These are phyloP conservation scores for Fusarium anguioides DNA, from an alignment of 2,329 filamentous ascomycete species.

Conservation along the genomic window DNA sequence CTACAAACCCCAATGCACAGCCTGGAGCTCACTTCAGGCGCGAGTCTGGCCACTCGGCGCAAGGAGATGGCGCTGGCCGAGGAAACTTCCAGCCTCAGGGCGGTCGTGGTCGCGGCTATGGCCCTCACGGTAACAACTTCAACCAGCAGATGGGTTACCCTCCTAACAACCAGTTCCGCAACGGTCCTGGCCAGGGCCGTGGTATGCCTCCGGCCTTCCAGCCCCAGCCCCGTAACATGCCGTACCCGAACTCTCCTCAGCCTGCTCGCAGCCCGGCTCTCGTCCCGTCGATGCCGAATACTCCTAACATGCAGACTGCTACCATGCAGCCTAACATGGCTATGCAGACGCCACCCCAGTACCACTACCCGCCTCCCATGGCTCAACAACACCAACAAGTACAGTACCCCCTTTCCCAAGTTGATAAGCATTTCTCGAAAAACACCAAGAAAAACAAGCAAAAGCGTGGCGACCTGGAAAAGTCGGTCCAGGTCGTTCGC, in stretches of 20 bases:
- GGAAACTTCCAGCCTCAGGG: constrained; percentile 63
- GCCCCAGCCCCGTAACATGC: constrained; percentile 58
- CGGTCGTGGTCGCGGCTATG: constrained; percentile 63
- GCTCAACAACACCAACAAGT: constrained; percentile 72
- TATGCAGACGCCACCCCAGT: constrained; percentile 71
- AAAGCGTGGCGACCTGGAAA: constrained; percentile 60
- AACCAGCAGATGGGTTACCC: constrained; percentile 60
- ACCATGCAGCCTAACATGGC: constrained; percentile 68
- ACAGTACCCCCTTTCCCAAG: constrained; percentile 59
- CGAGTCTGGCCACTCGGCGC: constrained; percentile 85
- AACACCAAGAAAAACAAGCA: constrained; percentile 57
- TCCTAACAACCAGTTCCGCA: constrained; percentile 57
- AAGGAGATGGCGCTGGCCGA: constrained; percentile 65
- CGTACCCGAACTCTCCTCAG: constrained; percentile 71
- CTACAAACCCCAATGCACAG: constrained; percentile 71
- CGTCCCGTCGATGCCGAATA: constrained; percentile 72
- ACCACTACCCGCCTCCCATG: constrained; percentile 69
- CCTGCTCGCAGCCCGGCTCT: constrained; percentile 74
- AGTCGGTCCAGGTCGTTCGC: constrained; percentile 55
- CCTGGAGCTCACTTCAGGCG: constrained; percentile 81
- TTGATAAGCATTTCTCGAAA: constrained; percentile 54
- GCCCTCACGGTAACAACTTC: constrained; percentile 56
- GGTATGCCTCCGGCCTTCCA: constrained; percentile 63
- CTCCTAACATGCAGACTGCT: constrained; percentile 74
- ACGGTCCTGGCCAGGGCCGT: constrained; percentile 60